Conservation (phyloP, 2,329 filamentous ascomycete genomes). For the Drechmeria coniospora region DNA sequence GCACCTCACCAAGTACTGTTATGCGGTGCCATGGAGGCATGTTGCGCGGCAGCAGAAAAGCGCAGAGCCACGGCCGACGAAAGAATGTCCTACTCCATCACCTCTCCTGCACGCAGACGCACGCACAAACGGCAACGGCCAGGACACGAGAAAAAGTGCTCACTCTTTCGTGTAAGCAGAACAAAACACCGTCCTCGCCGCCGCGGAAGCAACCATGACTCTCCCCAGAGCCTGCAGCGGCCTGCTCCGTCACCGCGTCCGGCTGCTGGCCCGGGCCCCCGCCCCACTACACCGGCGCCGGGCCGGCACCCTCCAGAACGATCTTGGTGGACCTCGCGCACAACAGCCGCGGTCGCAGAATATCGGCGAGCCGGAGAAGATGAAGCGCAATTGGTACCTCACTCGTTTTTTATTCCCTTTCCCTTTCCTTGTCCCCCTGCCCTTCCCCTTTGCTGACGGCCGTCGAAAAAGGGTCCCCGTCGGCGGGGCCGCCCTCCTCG, state of each 20-base stretch:
- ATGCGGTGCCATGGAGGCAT: too few relatives aligned
- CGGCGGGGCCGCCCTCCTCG: conserved; percentile 12
- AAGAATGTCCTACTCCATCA: not conserved
- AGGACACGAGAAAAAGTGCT: too few relatives aligned
- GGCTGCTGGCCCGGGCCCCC: conserved; percentile 3
- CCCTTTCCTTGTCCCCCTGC: not conserved
- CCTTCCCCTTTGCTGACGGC: not conserved
- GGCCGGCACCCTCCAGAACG: conserved; percentile 7
- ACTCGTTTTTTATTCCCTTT: not conserved
- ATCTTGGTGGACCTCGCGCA: conserved; percentile 19
- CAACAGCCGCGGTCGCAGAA: conserved; percentile 13
- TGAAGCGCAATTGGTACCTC: conserved; percentile 18
- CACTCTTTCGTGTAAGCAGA: too few relatives aligned
- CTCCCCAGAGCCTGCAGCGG: conserved; percentile 5
- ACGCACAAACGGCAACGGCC: too few relatives aligned
- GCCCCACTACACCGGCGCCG: conserved; percentile 4
- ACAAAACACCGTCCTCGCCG: too few relatives aligned
- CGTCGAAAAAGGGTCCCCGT: conserved; percentile 11
- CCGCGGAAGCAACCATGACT: too few relatives aligned
- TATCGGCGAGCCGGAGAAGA: conserved; percentile 13
- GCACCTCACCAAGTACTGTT: too few relatives aligned
- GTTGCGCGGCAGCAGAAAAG: too few relatives aligned
- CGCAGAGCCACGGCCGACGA: too few relatives aligned
- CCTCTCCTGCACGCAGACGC: too few relatives aligned
- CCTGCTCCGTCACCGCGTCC: conserved; percentile 5